phyloP scores from a whole-genome alignment of 768 basidiomycete species.

The Boletus barrowsii region DNA sequence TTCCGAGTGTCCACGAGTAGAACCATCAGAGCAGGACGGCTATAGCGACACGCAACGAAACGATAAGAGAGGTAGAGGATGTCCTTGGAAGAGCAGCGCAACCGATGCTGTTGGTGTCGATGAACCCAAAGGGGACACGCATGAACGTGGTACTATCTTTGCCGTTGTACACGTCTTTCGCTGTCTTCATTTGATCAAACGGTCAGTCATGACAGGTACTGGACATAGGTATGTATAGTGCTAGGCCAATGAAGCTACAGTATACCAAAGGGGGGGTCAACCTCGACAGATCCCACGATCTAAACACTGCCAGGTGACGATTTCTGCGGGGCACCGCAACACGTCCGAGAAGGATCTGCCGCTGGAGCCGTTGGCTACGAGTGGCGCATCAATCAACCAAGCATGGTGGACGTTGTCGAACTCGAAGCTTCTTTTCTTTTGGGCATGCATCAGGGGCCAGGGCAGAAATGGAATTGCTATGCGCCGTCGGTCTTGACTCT shows the following conservation, averaged over 20 bases:
- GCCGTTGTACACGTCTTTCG: slow-evolving; percentile 71
- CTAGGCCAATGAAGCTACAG: slow-evolving; percentile 94
- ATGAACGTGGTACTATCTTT: slow-evolving; percentile 95
- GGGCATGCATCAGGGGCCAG: too few species aligned
- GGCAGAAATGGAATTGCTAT: too few species aligned
- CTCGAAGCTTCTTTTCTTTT: too few species aligned
- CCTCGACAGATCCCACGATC: slow-evolving; percentile 59
- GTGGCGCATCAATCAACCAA: too few species aligned
- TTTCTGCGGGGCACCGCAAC: slow-evolving; percentile 3
- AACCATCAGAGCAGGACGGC: slow-evolving; percentile 98
- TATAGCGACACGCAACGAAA: slow-evolving; percentile 92
- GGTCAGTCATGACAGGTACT: slow-evolving; percentile 61
- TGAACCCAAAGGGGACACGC: too few species aligned
- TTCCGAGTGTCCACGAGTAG: slow-evolving; percentile 92
- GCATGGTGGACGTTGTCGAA: too few species aligned
- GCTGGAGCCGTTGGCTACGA: too few species aligned
- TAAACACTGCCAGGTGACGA: slow-evolving; percentile 90
- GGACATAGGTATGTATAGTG: too few species aligned
- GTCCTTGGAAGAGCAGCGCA: slow-evolving; percentile 93
- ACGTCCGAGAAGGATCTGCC: too few species aligned
- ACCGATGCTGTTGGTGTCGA: slow-evolving; percentile 92
- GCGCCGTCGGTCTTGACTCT: too few species aligned
- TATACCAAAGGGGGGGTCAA: slow-evolving; percentile 8
- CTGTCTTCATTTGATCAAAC: slow-evolving; percentile 72
- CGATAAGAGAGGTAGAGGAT: slow-evolving; percentile 97